Conservation (phyloP, 129 eudicot genomes). For the Silybum marianum region DNA sequence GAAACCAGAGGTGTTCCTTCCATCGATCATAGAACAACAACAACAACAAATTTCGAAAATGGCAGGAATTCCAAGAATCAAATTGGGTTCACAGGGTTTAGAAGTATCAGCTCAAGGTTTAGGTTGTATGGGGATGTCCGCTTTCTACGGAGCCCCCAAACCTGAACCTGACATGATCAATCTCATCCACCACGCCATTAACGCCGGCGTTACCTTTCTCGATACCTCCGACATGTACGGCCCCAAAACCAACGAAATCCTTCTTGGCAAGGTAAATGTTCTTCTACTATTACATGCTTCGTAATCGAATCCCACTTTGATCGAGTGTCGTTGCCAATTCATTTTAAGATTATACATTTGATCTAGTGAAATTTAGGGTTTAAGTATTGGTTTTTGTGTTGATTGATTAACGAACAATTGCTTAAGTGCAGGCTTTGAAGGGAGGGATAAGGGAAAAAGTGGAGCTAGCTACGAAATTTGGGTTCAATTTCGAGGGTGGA, state of each 20-base stretch:
- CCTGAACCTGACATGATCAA: constrained; percentile 47
- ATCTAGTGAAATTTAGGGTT: constrained; percentile 9
- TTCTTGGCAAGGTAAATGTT: constrained; percentile 44
- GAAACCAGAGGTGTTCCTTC: not conserved
- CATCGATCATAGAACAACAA: not conserved
- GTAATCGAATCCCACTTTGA: not conserved
- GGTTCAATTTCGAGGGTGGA: constrained; percentile 26
- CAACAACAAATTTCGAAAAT: not conserved
- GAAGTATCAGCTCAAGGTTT: constrained; percentile 52
- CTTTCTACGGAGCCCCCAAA: constrained; percentile 43
- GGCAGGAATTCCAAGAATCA: constrained; percentile 29
- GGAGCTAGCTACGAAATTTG: constrained; percentile 53
- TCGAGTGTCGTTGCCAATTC: not conserved
- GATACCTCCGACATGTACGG: constrained; percentile 60
- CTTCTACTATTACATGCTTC: not conserved
- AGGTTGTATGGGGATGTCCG: constrained; percentile 54
- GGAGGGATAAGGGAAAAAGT: constrained; percentile 48
- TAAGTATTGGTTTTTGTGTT: not conserved
- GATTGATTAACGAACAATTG: too few species aligned
- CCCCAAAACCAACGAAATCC: constrained; percentile 54
- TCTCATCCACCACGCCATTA: constrained; percentile 50
- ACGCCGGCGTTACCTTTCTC: constrained; percentile 49
- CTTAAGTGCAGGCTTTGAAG: constrained; percentile 40
- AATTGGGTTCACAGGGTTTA: constrained; percentile 54
- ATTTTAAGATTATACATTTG: not conserved